Evolutionary conservation across 805 yeast species (phyloP).

Genomic region (Wickerhamiella cacticola): DNA sequence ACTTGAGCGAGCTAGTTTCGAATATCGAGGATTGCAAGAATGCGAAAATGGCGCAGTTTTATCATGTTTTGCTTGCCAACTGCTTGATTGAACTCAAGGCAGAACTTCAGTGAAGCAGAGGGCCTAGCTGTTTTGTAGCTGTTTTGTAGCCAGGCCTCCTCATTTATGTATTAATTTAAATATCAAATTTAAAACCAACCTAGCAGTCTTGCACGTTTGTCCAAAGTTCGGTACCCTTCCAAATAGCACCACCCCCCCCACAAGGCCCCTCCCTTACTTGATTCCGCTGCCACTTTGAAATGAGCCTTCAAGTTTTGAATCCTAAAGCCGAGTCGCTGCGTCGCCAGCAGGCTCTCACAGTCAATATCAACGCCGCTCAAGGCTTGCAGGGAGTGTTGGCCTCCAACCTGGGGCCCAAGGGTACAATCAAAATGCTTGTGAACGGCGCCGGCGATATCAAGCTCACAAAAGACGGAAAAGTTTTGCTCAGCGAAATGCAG

Average conservation of each 20-base stretch:
- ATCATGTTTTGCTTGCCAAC: background rate
- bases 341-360: conserved; percentile 89
- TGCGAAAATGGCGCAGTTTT: background rate
- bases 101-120: background rate
- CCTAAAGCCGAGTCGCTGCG: conserved; percentile 97
- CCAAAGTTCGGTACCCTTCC: too few relatives aligned
- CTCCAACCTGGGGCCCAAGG: conserved; percentile 91
- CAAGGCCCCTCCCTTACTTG: background rate
- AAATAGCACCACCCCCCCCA: background rate
- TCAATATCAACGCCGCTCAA: conserved; percentile 90
- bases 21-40: background rate
- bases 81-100: background rate
- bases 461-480: conserved; percentile 95
- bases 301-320: conserved; percentile 64
- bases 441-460: conserved; percentile 95
- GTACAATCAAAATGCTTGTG: conserved; percentile 89
- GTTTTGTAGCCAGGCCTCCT: too few relatives aligned
- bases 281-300: conserved; percentile 2
- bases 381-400: conserved; percentile 88
- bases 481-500: conserved; percentile 88
- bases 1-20: background rate
- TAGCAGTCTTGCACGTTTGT: too few relatives aligned
- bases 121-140: too few relatives aligned
- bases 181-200: too few relatives aligned
- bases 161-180: too few relatives aligned